Evolutionary conservation across 2,329 filamentous ascomycete genomes (phyloP).

Genomic region (Sclerotinia minor): DNA sequence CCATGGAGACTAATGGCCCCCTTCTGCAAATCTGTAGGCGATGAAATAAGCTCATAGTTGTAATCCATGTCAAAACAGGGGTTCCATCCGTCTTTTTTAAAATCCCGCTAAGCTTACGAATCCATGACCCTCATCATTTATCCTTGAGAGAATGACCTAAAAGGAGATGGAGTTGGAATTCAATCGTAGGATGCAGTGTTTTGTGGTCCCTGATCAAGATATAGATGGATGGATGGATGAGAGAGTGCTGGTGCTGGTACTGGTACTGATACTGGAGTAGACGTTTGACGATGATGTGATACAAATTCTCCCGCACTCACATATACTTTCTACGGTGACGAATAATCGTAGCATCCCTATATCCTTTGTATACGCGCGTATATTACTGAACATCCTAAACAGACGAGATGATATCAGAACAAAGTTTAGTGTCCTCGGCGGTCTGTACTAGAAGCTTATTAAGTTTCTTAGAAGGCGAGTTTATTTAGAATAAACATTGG

Average conservation of each 20-base stretch:
- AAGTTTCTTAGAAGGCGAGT: background rate
- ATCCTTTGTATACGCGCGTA: background rate
- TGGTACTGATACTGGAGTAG: background rate
- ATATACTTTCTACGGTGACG: background rate
- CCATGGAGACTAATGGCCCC: slow-evolving; percentile 9
- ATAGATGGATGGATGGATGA: background rate
- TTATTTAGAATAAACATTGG: background rate
- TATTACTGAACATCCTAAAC: background rate
- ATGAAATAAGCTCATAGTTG: slow-evolving; percentile 20
- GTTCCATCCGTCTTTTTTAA: background rate
- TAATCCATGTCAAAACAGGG: slow-evolving; percentile 8
- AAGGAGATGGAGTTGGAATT: background rate
- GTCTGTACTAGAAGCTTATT: background rate
- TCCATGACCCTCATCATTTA: slow-evolving; percentile 13
- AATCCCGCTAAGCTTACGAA: slow-evolving; percentile 23
- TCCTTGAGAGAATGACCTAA: background rate
- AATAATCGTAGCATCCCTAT: background rate
- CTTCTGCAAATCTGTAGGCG: slow-evolving; percentile 12
- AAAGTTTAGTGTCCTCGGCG: slow-evolving; percentile 9
- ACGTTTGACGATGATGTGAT: background rate
- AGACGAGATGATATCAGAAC: slow-evolving; percentile 11
- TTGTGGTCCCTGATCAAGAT: background rate
- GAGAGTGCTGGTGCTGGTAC: background rate
- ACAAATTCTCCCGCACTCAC: background rate
- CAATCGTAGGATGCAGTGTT: background rate